A percentile compares a stretch with the other conserved stretches of the same genome.
Conservation (phyloP, 2,329 filamentous ascomycete species). For the Colletotrichum echinochloae region DNA sequence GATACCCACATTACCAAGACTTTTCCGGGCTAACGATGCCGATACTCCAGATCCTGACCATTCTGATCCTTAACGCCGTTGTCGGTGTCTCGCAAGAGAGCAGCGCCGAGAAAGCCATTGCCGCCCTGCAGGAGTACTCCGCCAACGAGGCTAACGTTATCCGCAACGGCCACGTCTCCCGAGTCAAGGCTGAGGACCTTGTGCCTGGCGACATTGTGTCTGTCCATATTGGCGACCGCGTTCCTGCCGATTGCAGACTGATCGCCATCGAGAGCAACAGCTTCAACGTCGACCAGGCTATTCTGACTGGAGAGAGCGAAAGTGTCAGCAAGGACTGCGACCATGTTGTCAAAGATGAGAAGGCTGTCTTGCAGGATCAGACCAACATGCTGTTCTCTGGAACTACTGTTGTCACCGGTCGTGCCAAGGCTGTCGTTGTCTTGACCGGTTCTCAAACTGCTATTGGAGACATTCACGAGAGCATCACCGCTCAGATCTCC, state of each 20-base stretch:
- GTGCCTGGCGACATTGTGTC: conserved; percentile 94
- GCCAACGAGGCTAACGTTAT: conserved; percentile 97
- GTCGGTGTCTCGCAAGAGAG: conserved; percentile 99
- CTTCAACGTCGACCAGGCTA: conserved; percentile 96
- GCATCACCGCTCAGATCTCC: conserved; percentile 97
- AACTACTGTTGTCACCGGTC: conserved; percentile 94
- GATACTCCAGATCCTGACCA: conserved; percentile 83
- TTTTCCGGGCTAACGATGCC: conserved; percentile 41
- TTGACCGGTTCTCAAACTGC: conserved; percentile 91
- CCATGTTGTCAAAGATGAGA: conserved; percentile 76
- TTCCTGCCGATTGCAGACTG: conserved; percentile 94
- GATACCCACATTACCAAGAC: conserved; percentile 34
- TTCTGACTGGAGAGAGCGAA: conserved; percentile 97
- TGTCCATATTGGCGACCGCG: conserved; percentile 89
- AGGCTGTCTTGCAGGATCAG: conserved; percentile 97
- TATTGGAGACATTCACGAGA: conserved; percentile 98
- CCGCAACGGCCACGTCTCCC: conserved; percentile 82
- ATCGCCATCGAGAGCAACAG: conserved; percentile 95
- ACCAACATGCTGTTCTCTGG: conserved; percentile 98
- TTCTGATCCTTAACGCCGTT: conserved; percentile 94
- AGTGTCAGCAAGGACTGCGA: conserved; percentile 88
- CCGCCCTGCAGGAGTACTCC: conserved; percentile 97
- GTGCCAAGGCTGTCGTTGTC: conserved; percentile 90
- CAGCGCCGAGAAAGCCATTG: conserved; percentile 98
- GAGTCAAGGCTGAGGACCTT: conserved; percentile 95